Evolutionary conservation across 179 eudicot species (phyloP).

Genomic region (Heliamphora pulchella): DNA sequence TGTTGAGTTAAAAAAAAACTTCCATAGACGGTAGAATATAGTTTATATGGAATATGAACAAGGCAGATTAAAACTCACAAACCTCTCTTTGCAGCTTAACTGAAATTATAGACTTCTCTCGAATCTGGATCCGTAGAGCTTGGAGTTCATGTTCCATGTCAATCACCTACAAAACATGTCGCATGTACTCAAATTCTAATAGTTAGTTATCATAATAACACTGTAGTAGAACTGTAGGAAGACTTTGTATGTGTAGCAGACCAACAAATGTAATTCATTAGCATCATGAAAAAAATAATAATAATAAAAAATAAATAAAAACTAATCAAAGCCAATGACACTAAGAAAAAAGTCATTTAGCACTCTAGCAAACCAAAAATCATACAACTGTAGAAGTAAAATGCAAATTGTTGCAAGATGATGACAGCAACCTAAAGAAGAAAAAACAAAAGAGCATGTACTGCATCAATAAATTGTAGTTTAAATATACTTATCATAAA

Average conservation of each 20-base stretch:
- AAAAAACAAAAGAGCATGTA: background rate
- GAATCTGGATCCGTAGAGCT: constrained; percentile 65
- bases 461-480: background rate
- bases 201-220: background rate
- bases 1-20: background rate
- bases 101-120: constrained; percentile 61
- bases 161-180: constrained; percentile 42
- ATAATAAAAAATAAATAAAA: background rate
- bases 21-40: background rate
- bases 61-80: constrained; percentile 5
- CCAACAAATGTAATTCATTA: background rate
- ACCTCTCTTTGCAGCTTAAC: constrained; percentile 80
- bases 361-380: background rate
- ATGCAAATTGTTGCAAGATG: background rate
- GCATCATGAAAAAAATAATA: background rate
- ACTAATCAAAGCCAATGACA: background rate
- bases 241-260: background rate
- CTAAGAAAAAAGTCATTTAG: background rate
- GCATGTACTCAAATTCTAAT: background rate
- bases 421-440: constrained; percentile 4
- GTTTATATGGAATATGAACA: background rate
- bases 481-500: background rate
- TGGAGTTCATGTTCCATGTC: constrained; percentile 85
- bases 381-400: background rate
- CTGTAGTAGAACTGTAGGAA: background rate